Percentiles rank a stretch among this genome's conserved stretches.
phyloP scores from a whole-genome alignment of 768 basidiomycete species.

The Cystobasidium tubakii region DNA sequence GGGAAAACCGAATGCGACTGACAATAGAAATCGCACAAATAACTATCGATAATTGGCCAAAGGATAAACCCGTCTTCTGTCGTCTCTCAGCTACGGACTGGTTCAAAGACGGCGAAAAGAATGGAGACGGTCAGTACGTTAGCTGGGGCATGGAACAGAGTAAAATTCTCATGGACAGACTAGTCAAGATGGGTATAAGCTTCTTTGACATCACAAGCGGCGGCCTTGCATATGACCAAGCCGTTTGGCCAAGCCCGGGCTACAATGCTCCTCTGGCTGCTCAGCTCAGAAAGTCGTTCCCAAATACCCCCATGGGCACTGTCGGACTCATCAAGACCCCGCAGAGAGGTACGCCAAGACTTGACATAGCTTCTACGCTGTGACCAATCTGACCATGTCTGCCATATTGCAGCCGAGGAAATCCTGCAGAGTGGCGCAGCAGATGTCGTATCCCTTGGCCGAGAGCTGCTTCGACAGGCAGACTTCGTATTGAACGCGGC shows the following conservation, averaged over 20 bases:
- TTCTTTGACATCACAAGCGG: constrained; percentile 67
- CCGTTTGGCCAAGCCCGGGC: constrained; percentile 57
- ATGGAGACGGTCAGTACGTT: constrained; percentile 57
- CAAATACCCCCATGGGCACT: constrained; percentile 6
- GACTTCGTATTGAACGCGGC: constrained; percentile 19
- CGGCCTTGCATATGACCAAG: constrained; percentile 61
- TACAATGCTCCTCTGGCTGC: constrained; percentile 70
- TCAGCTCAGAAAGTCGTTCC: constrained; percentile 58
- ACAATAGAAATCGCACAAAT: constrained; percentile 58
- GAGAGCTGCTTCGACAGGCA: constrained; percentile 36
- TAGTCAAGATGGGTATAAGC: constrained; percentile 59
- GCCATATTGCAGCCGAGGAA: constrained; percentile 52
- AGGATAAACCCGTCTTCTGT: constrained; percentile 63
- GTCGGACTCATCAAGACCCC: constrained; percentile 15
- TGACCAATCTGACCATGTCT: constrained; percentile 68
- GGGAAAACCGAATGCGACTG: constrained; percentile 65
- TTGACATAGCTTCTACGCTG: constrained; percentile 50
- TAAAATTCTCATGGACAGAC: constrained; percentile 54
- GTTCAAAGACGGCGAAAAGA: constrained; percentile 59
- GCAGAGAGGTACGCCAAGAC: not conserved
- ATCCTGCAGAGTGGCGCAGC: constrained; percentile 57
- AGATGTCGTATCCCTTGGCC: constrained; percentile 55
- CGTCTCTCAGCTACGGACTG: constrained; percentile 66
- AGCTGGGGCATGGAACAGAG: constrained; percentile 76
- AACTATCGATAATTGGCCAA: constrained; percentile 59